Evolutionary conservation across 257 asterid species (phyloP).

Genomic region (Solanum chmielewskii): DNA sequence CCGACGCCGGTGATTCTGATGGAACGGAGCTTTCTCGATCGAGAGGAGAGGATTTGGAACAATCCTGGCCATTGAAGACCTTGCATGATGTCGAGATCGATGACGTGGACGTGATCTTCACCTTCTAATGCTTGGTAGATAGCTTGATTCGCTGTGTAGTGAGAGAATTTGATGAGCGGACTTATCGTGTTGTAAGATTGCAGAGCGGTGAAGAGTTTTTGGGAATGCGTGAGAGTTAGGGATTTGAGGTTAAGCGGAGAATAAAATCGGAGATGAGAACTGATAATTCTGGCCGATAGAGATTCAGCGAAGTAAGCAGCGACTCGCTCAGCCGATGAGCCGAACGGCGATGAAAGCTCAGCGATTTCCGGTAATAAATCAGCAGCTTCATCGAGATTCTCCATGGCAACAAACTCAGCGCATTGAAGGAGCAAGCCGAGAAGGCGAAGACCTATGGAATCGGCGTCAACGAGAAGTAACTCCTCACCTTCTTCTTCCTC

Average conservation of each 20-base stretch:
- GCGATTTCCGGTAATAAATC: conserved; percentile 67
- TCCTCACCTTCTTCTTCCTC: not conserved
- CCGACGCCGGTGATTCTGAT: conserved; percentile 71
- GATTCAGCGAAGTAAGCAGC: conserved; percentile 94
- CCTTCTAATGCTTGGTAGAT: conserved; percentile 71
- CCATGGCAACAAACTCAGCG: conserved; percentile 79
- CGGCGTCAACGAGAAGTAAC: not conserved
- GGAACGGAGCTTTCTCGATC: conserved; percentile 39
- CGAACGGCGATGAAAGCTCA: conserved; percentile 83
- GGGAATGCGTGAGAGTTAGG: conserved; percentile 33
- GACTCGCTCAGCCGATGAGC: conserved; percentile 86
- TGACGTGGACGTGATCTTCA: conserved; percentile 80
- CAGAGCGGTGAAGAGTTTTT: conserved; percentile 54
- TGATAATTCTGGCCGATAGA: conserved; percentile 58
- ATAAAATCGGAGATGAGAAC: conserved; percentile 52
- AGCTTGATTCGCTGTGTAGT: conserved; percentile 92
- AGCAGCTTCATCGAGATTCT: conserved; percentile 59
- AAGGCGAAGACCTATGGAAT: conserved; percentile 64
- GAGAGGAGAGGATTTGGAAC: conserved; percentile 73
- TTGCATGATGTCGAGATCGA: conserved; percentile 94
- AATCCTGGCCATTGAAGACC: conserved; percentile 98
- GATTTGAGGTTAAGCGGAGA: conserved; percentile 35
- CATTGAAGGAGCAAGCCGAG: conserved; percentile 70
- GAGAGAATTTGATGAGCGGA: conserved; percentile 79
- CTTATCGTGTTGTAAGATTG: conserved; percentile 71